These are phyloP conservation scores for Cladophialophora exuberans DNA, from an alignment of 2,329 filamentous ascomycete genomes.

Conservation along the genomic window DNA sequence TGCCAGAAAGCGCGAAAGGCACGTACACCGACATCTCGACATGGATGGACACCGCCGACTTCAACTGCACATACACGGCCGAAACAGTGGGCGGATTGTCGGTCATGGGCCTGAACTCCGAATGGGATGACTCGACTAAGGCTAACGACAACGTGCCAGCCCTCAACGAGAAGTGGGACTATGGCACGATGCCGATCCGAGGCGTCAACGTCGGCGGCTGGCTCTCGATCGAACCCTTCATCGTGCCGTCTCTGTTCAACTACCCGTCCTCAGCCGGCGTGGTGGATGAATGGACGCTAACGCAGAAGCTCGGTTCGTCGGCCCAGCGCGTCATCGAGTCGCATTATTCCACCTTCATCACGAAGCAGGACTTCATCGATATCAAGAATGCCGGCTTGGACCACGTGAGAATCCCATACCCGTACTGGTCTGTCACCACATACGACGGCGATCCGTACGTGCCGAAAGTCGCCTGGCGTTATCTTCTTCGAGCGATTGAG, in stretches of 20 bases:
- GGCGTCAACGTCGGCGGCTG: constrained; percentile 94
- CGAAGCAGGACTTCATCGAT: constrained; percentile 78
- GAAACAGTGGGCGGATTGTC: constrained; percentile 83
- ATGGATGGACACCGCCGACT: constrained; percentile 87
- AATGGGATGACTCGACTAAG: constrained; percentile 80
- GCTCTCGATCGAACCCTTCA: constrained; percentile 92
- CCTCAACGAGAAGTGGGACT: constrained; percentile 76
- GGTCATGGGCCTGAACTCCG: constrained; percentile 82
- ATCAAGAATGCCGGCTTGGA: constrained; percentile 89
- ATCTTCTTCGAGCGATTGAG: constrained; percentile 88
- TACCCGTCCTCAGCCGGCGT: constrained; percentile 66
- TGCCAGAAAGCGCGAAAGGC: constrained; percentile 69
- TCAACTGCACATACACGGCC: constrained; percentile 92
- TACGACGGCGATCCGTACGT: constrained; percentile 89
- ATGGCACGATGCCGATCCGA: constrained; percentile 76
- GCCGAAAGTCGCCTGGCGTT: constrained; percentile 85
- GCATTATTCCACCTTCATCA: constrained; percentile 90
- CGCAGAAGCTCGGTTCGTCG: constrained; percentile 67
- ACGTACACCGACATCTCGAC: constrained; percentile 85
- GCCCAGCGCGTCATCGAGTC: constrained; percentile 71
- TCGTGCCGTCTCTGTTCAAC: constrained; percentile 87
- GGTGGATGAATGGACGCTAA: constrained; percentile 86
- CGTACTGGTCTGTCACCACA: constrained; percentile 89
- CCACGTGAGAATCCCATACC: constrained; percentile 93
- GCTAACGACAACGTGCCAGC: constrained; percentile 81